Percentiles rank a stretch among this genome's conserved stretches.
phyloP scores from a whole-genome alignment of 1,284 basidiomycete genomes.

The Hymenochaete sp. region DNA sequence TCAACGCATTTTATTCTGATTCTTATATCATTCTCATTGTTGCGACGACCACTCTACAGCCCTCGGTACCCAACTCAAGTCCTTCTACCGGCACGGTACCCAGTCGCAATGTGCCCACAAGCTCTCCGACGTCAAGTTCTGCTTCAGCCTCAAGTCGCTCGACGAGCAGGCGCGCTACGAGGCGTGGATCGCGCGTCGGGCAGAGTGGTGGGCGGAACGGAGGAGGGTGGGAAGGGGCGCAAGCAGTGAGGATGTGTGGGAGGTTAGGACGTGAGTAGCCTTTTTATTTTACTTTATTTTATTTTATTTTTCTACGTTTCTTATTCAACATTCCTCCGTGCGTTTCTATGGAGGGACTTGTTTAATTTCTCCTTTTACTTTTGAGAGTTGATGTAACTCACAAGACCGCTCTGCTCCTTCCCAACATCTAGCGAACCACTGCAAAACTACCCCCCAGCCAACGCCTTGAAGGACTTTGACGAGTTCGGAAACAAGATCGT shows the following conservation, averaged over 20 bases:
- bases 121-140: slow-evolving; percentile 93
- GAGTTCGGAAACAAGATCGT: no score
- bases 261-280: slow-evolving; percentile 60
- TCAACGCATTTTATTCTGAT: no score
- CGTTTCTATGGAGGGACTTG: no score
- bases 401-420: no score
- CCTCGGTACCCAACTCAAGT: slow-evolving; percentile 73
- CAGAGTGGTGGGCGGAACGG: slow-evolving; percentile 86
- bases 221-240: slow-evolving; percentile 58
- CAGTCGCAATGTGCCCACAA: slow-evolving; percentile 73
- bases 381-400: no score
- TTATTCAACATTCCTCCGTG: not conserved
- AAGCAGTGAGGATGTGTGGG: slow-evolving; percentile 94
- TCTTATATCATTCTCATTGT: no score
- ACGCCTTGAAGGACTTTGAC: no score
- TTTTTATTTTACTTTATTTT: not conserved
- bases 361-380: no score
- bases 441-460: no score
- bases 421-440: no score
- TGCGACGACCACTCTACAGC: no score
- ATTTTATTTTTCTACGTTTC: not conserved
- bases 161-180: slow-evolving; percentile 70
- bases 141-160: slow-evolving; percentile 76
- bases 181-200: slow-evolving; percentile 77
- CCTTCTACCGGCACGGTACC: slow-evolving; percentile 81